Evolutionary conservation across 2,329 filamentous ascomycete species (phyloP).

Genomic region (Emmonsia crescens): DNA sequence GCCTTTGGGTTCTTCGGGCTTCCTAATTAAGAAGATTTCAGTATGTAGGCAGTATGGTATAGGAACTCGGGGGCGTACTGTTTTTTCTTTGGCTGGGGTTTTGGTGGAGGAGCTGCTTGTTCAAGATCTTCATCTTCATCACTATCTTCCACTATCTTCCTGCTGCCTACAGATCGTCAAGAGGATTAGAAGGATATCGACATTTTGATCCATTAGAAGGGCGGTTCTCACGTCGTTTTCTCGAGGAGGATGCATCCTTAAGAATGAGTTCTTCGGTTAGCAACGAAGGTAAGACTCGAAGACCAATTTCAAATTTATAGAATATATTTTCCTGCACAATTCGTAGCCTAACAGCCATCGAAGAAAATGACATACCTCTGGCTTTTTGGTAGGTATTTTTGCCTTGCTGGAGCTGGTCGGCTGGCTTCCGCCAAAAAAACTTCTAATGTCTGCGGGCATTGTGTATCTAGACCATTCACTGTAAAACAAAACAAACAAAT

Average conservation of each 20-base stretch:
- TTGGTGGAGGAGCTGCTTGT: conserved; percentile 26
- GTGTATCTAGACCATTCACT: conserved; percentile 5
- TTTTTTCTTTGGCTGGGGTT: conserved; percentile 32
- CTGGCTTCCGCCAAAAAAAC: conserved; percentile 64
- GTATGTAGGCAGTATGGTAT: not conserved
- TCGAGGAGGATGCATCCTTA: conserved; percentile 20
- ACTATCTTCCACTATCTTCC: conserved; percentile 71
- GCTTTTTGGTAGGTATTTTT: conserved; percentile 33
- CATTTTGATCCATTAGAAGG: not conserved
- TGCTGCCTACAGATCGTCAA: conserved; percentile 29
- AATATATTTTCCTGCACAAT: not conserved
- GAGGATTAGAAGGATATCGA: conserved; percentile 3
- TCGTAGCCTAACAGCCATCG: conserved; percentile 5
- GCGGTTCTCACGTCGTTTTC: conserved; percentile 26
- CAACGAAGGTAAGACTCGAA: not conserved
- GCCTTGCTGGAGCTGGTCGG: conserved; percentile 37
- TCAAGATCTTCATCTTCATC: conserved; percentile 57
- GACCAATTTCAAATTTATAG: not conserved
- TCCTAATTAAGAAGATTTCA: conserved; percentile 22
- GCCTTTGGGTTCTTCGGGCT: conserved; percentile 40
- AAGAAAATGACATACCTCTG: conserved; percentile 25
- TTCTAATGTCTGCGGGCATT: conserved; percentile 81
- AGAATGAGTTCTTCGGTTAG: conserved; percentile 3
- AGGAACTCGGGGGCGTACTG: conserved; percentile 33
- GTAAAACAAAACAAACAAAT: not conserved